Percentiles rank a stretch among this genome's conserved stretches.
phyloP scores from a whole-genome alignment of 1,139 yeast genomes.

The Trichomonascaceae sp. region DNA sequence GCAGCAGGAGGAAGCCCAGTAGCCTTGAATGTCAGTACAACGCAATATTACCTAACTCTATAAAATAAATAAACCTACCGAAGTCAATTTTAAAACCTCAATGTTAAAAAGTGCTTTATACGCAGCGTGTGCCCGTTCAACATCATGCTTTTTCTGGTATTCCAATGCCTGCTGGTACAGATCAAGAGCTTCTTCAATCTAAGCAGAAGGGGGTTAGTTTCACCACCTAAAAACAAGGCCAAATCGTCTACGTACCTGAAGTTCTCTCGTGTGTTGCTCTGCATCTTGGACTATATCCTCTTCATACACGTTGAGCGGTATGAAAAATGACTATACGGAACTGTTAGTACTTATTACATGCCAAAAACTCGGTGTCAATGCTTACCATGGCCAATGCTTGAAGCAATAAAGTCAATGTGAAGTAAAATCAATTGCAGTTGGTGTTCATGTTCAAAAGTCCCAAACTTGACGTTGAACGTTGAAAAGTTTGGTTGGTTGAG shows the following conservation, averaged over 20 bases:
- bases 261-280: slow-evolving; percentile 84
- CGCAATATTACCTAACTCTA: not conserved
- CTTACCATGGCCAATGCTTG: slow-evolving; percentile 4
- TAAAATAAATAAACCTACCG: slow-evolving; percentile 16
- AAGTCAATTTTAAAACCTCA: slow-evolving; percentile 47
- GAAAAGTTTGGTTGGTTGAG: not conserved
- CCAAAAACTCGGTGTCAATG: not conserved
- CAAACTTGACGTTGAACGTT: slow-evolving; percentile 1
- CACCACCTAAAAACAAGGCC: not conserved
- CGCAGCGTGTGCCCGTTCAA: slow-evolving; percentile 44
- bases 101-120: slow-evolving; percentile 63
- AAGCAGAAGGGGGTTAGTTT: slow-evolving; percentile 18
- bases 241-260: slow-evolving; percentile 36
- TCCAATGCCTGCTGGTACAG: slow-evolving; percentile 65
- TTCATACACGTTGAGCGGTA: slow-evolving; percentile 71
- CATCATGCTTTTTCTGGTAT: slow-evolving; percentile 48
- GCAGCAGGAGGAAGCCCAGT: slow-evolving; percentile 57
- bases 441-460: slow-evolving; percentile 5
- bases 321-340: slow-evolving; percentile 39
- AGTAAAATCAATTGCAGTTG: not conserved
- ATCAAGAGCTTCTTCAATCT: slow-evolving; percentile 82
- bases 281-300: slow-evolving; percentile 63
- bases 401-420: not conserved
- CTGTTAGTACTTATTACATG: not conserved
- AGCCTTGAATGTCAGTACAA: slow-evolving; percentile 13